Percentiles rank a stretch among this genome's conserved stretches.
phyloP scores from a whole-genome alignment of 192 early-diverging fungal species.

The Chytriomyces confervae region DNA sequence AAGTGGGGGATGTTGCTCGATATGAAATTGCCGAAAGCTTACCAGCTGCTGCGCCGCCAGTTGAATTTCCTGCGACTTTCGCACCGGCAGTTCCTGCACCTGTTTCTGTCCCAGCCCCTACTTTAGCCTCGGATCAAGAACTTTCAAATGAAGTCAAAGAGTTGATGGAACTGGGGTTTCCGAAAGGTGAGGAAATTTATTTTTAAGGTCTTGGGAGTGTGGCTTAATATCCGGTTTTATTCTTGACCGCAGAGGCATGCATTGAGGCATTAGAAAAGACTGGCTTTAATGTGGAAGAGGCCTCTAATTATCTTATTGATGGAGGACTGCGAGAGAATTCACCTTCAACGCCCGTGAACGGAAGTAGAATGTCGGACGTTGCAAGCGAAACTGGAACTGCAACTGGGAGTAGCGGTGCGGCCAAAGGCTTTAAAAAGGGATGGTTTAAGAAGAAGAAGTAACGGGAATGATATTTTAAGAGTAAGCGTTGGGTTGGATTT shows the following conservation, averaged over 20 bases:
- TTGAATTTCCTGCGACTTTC: too few relatives aligned
- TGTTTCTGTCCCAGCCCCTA: too few relatives aligned
- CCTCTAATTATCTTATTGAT: conserved; percentile 36
- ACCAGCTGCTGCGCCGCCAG: neutral
- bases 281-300: conserved; percentile 45
- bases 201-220: neutral
- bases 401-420: too few relatives aligned
- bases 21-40: neutral
- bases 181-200: conserved; percentile 38
- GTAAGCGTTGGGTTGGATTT: too few relatives aligned
- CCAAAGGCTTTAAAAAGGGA: too few relatives aligned
- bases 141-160: conserved; percentile 46
- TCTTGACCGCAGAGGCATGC: conserved; percentile 39
- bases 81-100: too few relatives aligned
- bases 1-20: neutral
- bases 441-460: too few relatives aligned
- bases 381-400: too few relatives aligned
- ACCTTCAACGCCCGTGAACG: too few relatives aligned
- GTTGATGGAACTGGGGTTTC: conserved; percentile 48
- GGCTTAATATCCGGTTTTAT: conserved; percentile 3
- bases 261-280: conserved; percentile 48
- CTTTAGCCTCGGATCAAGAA: conserved; percentile 13
- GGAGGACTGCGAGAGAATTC: too few relatives aligned
- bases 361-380: too few relatives aligned
- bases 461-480: too few relatives aligned